Evolutionary conservation across 78 protist species (phyloP).

Genomic region (Polysphondylium violaceum): DNA sequence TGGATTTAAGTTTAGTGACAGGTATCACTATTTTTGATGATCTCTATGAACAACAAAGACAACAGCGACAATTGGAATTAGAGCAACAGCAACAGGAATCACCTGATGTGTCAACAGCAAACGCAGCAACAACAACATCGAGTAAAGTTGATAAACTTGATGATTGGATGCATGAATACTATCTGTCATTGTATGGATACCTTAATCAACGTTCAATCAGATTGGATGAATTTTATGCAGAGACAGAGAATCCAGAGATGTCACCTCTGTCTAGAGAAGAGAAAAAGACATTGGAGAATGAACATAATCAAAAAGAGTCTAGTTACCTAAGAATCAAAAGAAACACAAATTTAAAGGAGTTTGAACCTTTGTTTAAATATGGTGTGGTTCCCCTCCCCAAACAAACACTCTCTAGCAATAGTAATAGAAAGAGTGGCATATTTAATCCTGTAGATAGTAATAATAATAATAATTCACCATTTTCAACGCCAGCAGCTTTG

Average conservation of each 20-base stretch:
- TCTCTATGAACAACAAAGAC: neutral
- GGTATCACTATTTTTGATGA: slow-evolving; percentile 68
- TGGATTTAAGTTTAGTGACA: slow-evolving; percentile 55
- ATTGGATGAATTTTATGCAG: neutral
- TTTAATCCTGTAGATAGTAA: neutral
- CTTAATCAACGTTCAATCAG: slow-evolving; percentile 19
- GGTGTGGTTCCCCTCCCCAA: neutral
- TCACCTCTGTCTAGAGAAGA: slow-evolving; percentile 34
- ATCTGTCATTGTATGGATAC: slow-evolving; percentile 1
- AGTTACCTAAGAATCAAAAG: slow-evolving; percentile 53
- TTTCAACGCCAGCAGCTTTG: neutral
- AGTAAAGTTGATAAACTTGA: neutral
- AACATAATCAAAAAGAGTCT: slow-evolving; percentile 49
- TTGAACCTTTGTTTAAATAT: slow-evolving; percentile 41
- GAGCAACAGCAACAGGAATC: neutral
- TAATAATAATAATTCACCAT: neutral
- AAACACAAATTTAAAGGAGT: slow-evolving; percentile 32
- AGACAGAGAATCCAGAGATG: neutral
- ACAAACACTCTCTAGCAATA: neutral
- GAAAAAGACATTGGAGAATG: slow-evolving; percentile 13
- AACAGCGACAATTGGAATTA: neutral
- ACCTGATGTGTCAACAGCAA: too few relatives aligned
- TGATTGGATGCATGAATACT: slow-evolving; percentile 50
- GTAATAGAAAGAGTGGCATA: neutral
- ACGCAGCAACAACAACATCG: neutral